Percentiles rank a stretch among this genome's conserved stretches.
These are phyloP conservation scores for Suhomyces terraborum DNA, from an alignment of 1,139 yeast species.

Conservation along the genomic window DNA sequence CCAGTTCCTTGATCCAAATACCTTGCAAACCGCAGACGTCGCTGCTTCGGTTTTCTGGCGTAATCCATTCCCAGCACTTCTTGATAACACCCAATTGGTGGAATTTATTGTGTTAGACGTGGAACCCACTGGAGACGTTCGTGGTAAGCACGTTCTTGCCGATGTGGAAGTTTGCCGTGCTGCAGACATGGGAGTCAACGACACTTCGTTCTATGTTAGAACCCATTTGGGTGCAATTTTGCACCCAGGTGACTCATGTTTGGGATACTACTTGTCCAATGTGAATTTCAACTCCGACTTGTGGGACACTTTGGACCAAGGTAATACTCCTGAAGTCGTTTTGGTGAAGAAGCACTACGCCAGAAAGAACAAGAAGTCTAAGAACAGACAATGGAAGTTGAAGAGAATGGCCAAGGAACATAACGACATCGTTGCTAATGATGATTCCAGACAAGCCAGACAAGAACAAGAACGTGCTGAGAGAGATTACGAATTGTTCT, in stretches of 20 bases:
- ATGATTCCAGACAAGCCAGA: slow-evolving; percentile 76
- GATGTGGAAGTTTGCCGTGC: slow-evolving; percentile 89
- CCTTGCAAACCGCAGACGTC: slow-evolving; percentile 80
- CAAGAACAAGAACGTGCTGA: slow-evolving; percentile 92
- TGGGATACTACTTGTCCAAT: slow-evolving; percentile 85
- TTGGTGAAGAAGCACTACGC: slow-evolving; percentile 89
- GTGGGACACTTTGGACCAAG: slow-evolving; percentile 71
- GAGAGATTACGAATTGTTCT: slow-evolving; percentile 91
- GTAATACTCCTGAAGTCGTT: slow-evolving; percentile 82
- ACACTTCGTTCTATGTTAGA: slow-evolving; percentile 75
- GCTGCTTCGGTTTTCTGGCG: slow-evolving; percentile 83
- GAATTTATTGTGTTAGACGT: slow-evolving; percentile 92
- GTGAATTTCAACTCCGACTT: slow-evolving; percentile 84
- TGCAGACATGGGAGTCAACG: slow-evolving; percentile 81
- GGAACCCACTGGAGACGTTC: slow-evolving; percentile 85
- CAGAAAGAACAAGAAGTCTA: slow-evolving; percentile 73
- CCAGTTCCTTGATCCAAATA: slow-evolving; percentile 83
- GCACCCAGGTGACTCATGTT: slow-evolving; percentile 93
- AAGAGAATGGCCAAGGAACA: slow-evolving; percentile 98
- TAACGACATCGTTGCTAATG: slow-evolving; percentile 77
- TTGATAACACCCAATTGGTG: slow-evolving; percentile 74
- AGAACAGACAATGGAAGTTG: slow-evolving; percentile 91
- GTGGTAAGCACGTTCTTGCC: slow-evolving; percentile 82
- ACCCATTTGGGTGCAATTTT: slow-evolving; percentile 91
- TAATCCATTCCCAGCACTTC: slow-evolving; percentile 74